These are phyloP conservation scores for Millerago galiae DNA, from an alignment of 805 yeast genomes.

Conservation along the genomic window DNA sequence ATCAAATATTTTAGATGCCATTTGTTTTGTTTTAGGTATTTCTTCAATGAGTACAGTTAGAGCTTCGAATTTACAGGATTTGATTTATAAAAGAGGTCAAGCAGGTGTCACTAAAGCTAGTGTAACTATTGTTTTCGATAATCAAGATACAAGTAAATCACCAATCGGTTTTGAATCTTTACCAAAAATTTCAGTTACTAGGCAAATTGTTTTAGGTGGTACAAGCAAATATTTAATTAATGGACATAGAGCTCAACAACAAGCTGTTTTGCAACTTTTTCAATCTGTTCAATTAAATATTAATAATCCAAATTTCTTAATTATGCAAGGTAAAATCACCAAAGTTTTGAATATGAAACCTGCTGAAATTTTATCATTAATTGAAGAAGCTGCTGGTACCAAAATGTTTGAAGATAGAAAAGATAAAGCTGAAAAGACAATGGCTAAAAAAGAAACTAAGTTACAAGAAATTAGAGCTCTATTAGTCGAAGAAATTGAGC, in stretches of 20 bases:
- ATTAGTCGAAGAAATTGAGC: slow-evolving; percentile 84
- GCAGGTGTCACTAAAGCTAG: slow-evolving; percentile 97
- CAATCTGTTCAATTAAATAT: slow-evolving; percentile 94
- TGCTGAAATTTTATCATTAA: slow-evolving; percentile 76
- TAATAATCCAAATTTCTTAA: slow-evolving; percentile 93
- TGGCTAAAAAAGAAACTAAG: slow-evolving; percentile 85
- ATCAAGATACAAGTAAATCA: slow-evolving; percentile 62
- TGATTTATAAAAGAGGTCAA: slow-evolving; percentile 94
- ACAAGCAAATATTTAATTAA: slow-evolving; percentile 87
- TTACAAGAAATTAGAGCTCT: slow-evolving; percentile 68
- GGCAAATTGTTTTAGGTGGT: slow-evolving; percentile 89
- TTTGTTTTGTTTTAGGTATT: slow-evolving; percentile 96
- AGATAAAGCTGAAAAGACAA: slow-evolving; percentile 85
- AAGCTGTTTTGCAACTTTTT: slow-evolving; percentile 80
- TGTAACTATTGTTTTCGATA: slow-evolving; percentile 93
- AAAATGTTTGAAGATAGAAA: slow-evolving; percentile 91
- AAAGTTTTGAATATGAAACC: slow-evolving; percentile 97
- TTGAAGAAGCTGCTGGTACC: slow-evolving; percentile 98
- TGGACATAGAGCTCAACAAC: slow-evolving; percentile 95
- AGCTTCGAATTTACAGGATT: slow-evolving; percentile 87
- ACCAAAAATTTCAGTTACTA: slow-evolving; percentile 78
- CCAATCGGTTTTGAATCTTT: slow-evolving; percentile 85
- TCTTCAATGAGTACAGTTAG: slow-evolving; percentile 92
- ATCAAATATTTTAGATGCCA: slow-evolving; percentile 93
- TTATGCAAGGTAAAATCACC: slow-evolving; percentile 98